These are phyloP conservation scores for Globisporangium cystogenes DNA, from an alignment of 352 stramenopile genomes.

Conservation along the genomic window DNA sequence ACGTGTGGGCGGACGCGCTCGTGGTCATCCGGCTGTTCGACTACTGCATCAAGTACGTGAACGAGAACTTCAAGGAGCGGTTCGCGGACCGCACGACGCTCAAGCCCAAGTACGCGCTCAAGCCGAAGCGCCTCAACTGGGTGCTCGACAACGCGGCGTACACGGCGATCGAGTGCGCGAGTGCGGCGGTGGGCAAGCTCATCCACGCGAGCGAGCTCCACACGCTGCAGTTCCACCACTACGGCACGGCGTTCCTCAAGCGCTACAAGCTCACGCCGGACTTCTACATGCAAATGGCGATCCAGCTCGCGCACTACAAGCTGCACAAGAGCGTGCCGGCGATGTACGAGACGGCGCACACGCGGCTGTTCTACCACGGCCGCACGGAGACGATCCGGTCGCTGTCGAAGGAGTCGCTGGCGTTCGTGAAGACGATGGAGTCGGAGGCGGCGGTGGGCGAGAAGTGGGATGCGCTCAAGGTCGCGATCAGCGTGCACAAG, in stretches of 20 bases:
- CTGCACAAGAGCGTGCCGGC: slow-evolving; percentile 91
- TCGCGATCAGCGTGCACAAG: slow-evolving; percentile 89
- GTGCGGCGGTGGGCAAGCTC: slow-evolving; percentile 87
- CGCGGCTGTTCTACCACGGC: slow-evolving; percentile 96
- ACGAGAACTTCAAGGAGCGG: slow-evolving; percentile 87
- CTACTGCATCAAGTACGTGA: slow-evolving; percentile 91
- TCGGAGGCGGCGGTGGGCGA: slow-evolving; percentile 44
- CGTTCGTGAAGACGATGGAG: slow-evolving; percentile 91
- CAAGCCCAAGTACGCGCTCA: slow-evolving; percentile 54
- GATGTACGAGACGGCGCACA: slow-evolving; percentile 97
- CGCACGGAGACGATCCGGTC: slow-evolving; percentile 91
- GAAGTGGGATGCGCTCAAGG: slow-evolving; percentile 86
- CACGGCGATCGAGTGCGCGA: slow-evolving; percentile 84
- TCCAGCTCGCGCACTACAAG: slow-evolving; percentile 97
- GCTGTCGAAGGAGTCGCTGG: slow-evolving; percentile 85
- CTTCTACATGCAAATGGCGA: slow-evolving; percentile 96
- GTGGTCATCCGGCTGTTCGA: slow-evolving; percentile 93
- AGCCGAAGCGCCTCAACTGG: slow-evolving; percentile 74
- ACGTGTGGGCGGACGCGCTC: slow-evolving; percentile 97
- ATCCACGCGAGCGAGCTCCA: slow-evolving; percentile 90
- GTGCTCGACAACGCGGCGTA: slow-evolving; percentile 77
- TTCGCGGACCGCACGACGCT: slow-evolving; percentile 73
- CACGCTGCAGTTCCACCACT: slow-evolving; percentile 91
- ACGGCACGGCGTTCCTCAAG: slow-evolving; percentile 91
- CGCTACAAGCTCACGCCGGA: slow-evolving; percentile 94